phyloP scores from a whole-genome alignment of 2,329 filamentous ascomycete species.

The Chrysosporium keratinophilum region DNA sequence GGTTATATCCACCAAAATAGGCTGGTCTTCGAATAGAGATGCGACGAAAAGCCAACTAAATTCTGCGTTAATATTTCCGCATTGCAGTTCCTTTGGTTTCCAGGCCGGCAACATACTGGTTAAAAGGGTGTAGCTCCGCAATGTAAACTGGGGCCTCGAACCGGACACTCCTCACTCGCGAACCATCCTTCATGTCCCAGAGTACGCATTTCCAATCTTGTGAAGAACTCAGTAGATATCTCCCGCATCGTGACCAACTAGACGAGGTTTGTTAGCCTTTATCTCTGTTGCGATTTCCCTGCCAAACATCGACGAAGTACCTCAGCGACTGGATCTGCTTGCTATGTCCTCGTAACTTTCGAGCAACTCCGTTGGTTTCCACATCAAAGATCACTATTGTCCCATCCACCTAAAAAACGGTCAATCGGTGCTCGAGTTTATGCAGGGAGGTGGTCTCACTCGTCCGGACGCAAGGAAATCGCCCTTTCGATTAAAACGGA shows the following conservation, averaged over 20 bases:
- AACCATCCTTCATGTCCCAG: slow-evolving; percentile 75
- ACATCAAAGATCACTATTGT: slow-evolving; percentile 94
- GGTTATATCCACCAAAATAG: slow-evolving; percentile 73
- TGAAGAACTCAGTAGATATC: slow-evolving; percentile 82
- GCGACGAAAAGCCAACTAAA: slow-evolving; percentile 71
- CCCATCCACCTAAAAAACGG: slow-evolving; percentile 54
- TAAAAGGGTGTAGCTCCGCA: slow-evolving; percentile 83
- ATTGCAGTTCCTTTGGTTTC: not conserved
- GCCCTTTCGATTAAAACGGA: slow-evolving; percentile 86
- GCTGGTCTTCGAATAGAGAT: slow-evolving; percentile 87
- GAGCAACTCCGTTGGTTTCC: slow-evolving; percentile 91
- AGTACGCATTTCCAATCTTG: slow-evolving; percentile 95
- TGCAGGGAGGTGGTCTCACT: slow-evolving; percentile 38
- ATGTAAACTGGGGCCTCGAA: slow-evolving; percentile 93
- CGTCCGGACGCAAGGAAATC: slow-evolving; percentile 91
- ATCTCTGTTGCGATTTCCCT: not conserved
- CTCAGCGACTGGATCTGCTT: slow-evolving; percentile 84
- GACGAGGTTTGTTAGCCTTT: not conserved
- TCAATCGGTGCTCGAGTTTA: not conserved
- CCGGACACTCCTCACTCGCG: slow-evolving; percentile 68
- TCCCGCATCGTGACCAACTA: slow-evolving; percentile 83
- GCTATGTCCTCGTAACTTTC: slow-evolving; percentile 86
- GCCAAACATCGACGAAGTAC: slow-evolving; percentile 23
- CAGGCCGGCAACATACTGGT: slow-evolving; percentile 52
- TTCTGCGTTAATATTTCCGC: not conserved